Evolutionary conservation across 495 filamentous ascomycete species (phyloP), one percentile per base, ranked within the genome.

Genomic region (Penicillium odoratum): DNA sequence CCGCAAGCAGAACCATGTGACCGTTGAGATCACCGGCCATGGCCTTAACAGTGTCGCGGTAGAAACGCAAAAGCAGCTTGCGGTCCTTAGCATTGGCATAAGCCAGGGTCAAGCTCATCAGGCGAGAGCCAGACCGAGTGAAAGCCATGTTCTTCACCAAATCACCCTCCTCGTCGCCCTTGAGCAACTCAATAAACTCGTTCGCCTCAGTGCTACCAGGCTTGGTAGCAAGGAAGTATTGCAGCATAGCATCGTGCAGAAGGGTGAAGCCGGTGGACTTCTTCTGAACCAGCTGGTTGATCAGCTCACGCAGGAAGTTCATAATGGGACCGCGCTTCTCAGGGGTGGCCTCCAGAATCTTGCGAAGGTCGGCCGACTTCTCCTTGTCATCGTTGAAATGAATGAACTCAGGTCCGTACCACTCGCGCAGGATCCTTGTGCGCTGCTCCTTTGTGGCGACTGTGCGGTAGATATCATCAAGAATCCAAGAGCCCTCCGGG

Each of bases 201-300:
- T 81, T 89, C 40, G 87, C 80, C 69, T 97, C 93, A 42, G 85
- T 83, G 63, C 84, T 89, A 18, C 87, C 91, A 11, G 84, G 78
- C 49, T 86, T 88, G 46, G 85, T 83, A 67, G 88, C 92, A 47
- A 91, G 79, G 74, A 92, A 94, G 70, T 97, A 98, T 68, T 99
- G 92, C 48, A 97, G 83, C 93, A 98, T 96, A 21, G 94, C 95
- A 61, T 95, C 93, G 71, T 99, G 95, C 5, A 98, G 81, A 79
- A 98, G 93, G 1, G 92, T 96, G 73, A 98, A 99, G 7, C 89
- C 92, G 13, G 92, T 93, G 63, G 90, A 84, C 75, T 95, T 92
- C 82, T 99, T 99, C 76, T 97, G 92, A 52, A 97, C 80, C 25
- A 98, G 83, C 55, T 87, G 83, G 70, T 97, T 96, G 75, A 93